Evolutionary conservation across 179 eudicot species (phyloP).

Genomic region (Drosera spatulata): DNA sequence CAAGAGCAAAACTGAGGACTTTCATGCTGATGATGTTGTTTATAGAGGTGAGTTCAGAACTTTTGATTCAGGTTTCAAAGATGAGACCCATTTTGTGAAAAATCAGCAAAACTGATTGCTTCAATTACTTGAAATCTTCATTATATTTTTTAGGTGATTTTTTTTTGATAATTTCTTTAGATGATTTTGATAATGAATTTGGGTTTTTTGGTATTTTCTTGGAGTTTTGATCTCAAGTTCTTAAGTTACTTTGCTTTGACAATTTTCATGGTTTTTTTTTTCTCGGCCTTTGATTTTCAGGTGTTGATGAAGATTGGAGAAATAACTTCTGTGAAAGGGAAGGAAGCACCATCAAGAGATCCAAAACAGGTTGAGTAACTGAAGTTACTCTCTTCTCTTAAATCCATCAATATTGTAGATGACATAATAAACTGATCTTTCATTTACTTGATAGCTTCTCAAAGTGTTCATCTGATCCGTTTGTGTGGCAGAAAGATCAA

Average conservation of each 20-base stretch:
- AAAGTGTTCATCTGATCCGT: background rate
- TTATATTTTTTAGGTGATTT: no score
- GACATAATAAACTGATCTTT: background rate
- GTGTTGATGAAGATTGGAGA: slow-evolving; percentile 76
- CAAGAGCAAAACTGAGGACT: slow-evolving; percentile 71
- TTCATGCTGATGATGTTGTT: slow-evolving; percentile 62
- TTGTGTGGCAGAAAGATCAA: slow-evolving; percentile 34
- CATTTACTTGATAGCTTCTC: background rate
- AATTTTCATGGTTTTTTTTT: slow-evolving; percentile 11
- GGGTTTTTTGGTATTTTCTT: no score
- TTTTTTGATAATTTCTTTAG: no score
- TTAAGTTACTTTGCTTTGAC: background rate
- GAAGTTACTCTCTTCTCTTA: slow-evolving; percentile 25
- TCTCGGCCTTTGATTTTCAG: slow-evolving; percentile 16
- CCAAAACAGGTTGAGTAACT: slow-evolving; percentile 40
- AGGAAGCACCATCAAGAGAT: slow-evolving; percentile 75
- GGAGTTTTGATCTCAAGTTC: no score
- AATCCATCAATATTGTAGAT: background rate
- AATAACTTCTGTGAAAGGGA: slow-evolving; percentile 45
- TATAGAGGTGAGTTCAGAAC: slow-evolving; percentile 31
- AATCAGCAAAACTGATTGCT: no score
- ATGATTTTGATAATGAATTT: no score
- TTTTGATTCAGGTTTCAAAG: background rate
- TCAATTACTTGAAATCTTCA: no score
- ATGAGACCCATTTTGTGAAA: no score